Conservation (phyloP, 2,329 filamentous ascomycete genomes). For the Sarocladium oryzae region DNA sequence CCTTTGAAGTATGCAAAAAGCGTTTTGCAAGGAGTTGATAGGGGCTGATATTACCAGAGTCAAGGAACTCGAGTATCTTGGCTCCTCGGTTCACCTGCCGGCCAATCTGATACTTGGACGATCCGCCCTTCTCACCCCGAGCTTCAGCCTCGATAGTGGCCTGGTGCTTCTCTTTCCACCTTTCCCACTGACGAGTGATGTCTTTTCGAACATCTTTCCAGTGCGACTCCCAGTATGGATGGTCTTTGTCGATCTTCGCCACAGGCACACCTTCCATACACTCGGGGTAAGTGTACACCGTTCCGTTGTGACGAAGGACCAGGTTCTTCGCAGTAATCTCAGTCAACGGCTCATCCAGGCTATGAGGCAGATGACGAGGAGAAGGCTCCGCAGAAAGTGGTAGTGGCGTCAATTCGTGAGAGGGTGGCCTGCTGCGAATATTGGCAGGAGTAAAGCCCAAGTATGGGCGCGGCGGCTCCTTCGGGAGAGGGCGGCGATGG, state of each 20-base stretch:
- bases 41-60: conserved; percentile 44
- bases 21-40: conserved; percentile 50
- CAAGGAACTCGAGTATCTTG: conserved; percentile 45
- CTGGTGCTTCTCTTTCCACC: conserved; percentile 42
- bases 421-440: conserved; percentile 7
- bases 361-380: conserved; percentile 8
- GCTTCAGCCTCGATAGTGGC: conserved; percentile 26
- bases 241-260: conserved; percentile 39
- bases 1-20: conserved; percentile 36
- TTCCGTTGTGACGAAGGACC: conserved; percentile 41
- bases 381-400: conserved; percentile 10
- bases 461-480: background rate
- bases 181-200: conserved; percentile 37
- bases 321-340: conserved; percentile 42
- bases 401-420: background rate
- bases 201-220: conserved; percentile 41
- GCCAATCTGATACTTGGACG: conserved; percentile 45
- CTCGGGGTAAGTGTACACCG: conserved; percentile 42
- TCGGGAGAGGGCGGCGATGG: background rate
- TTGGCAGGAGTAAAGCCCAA: conserved; percentile 12
- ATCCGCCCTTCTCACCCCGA: conserved; percentile 26
- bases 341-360: conserved; percentile 12
- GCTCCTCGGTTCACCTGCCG: conserved; percentile 51
- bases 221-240: conserved; percentile 50
- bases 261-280: conserved; percentile 48